Conservation (phyloP, 2,329 filamentous ascomycete genomes). For the Penicillium expansum region DNA sequence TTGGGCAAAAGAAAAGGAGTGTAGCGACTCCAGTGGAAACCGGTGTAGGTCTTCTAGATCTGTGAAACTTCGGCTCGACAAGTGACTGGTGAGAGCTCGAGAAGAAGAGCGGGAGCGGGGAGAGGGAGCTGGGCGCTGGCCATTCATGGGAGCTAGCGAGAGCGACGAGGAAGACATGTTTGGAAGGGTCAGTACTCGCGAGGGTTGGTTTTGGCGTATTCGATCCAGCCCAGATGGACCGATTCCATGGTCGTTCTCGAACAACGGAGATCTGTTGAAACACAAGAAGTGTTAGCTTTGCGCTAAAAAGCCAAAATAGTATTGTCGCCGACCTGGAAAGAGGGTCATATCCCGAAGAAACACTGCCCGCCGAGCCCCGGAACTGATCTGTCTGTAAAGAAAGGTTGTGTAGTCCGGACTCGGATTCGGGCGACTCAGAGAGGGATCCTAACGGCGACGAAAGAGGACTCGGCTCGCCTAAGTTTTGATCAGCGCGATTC, state of each 20-base stretch:
- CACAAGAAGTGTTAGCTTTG: constrained; percentile 13
- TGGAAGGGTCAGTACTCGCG: constrained; percentile 63
- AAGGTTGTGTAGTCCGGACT: constrained; percentile 47
- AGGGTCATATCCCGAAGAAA: constrained; percentile 65
- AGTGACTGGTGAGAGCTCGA: constrained; percentile 51
- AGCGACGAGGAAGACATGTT: constrained; percentile 63
- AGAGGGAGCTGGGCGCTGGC: constrained; percentile 68
- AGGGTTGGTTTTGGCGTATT: constrained; percentile 80
- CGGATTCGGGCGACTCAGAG: constrained; percentile 37
- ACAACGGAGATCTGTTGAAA: constrained; percentile 67
- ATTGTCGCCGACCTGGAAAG: constrained; percentile 64
- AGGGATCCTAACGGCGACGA: constrained; percentile 39
- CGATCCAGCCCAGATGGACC: constrained; percentile 84
- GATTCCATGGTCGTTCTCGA: constrained; percentile 85
- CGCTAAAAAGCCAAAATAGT: background rate
- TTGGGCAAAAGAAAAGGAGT: constrained; percentile 97
- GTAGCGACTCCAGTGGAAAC: constrained; percentile 92
- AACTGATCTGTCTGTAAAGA: constrained; percentile 55
- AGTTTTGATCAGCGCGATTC: constrained; percentile 21
- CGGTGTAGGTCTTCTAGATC: constrained; percentile 79
- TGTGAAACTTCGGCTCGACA: constrained; percentile 67
- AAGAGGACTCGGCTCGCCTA: constrained; percentile 42
- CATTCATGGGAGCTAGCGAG: constrained; percentile 60
- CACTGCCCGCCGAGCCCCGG: constrained; percentile 75
- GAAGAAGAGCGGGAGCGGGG: constrained; percentile 62